Evolutionary conservation across 306 rosid genomes (phyloP), one percentile per base, ranked within the genome.

Genomic region (Sesbania bispinosa): DNA sequence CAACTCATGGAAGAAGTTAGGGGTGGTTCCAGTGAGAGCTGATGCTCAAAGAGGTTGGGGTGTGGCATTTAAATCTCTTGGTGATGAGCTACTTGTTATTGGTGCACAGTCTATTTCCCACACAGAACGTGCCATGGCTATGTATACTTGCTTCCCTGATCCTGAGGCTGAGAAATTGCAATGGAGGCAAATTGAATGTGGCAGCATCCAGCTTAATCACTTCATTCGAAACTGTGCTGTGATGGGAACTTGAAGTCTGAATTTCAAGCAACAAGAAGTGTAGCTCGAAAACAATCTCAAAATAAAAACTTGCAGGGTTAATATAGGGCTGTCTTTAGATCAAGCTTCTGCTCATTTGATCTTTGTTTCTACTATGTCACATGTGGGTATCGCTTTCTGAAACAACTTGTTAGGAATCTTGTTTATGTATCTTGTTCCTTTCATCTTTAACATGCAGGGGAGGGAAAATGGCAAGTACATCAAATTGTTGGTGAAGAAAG

Each of bases 191-290:
- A 74, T 93, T 53, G 81, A 82, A 7, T 71, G 80, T 20, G 85
- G 84, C 39, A 65, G 73, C 20, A 83, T 65, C 69, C 78, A 73
- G 51, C 81, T 81, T 9, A 84, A 82, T 59, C 80, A 74, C 71
- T 93, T 93, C 62, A 84, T 90, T 66, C 82, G 75, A 9, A 93
- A 93, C 20, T 93, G 98, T 42, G 87, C 92, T 30, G 94, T 90
- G 16, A 88, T 90, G 92, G 77, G 82, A 47, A 89, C 88, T 69
- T 92, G 79, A 88, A 59, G 75, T 33, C n/a, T 55, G 48, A 15
- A 27, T 46, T 52, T 32, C 1, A 13, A 30, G 66, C 50, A 70
- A 58, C 50, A 48, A 39, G 53, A 48, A 41, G 42, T 9, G 73
- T 19, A 30, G 27, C 36, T 51, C 14, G 71, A 16, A 65, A 21